These are phyloP conservation scores for Scedosporium apiospermum DNA, from an alignment of 2,329 filamentous ascomycete species.

Conservation along the genomic window DNA sequence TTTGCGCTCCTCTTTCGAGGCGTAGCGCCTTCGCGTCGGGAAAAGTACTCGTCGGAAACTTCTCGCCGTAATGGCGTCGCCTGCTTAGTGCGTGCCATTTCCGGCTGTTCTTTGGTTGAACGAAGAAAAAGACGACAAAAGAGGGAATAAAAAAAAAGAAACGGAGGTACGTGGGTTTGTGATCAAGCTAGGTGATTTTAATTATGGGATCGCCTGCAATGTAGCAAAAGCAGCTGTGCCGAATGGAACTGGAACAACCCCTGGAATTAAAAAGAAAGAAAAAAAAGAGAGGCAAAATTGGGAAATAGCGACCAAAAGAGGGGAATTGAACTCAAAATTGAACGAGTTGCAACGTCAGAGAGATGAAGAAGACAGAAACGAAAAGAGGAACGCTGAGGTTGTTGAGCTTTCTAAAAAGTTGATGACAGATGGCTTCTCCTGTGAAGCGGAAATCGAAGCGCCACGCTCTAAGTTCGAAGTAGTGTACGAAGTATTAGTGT, in stretches of 20 bases:
- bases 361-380: neutral
- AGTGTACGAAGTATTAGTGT: neutral
- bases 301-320: neutral
- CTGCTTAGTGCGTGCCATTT: slow-evolving; percentile 67
- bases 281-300: neutral
- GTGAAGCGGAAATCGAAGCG: neutral
- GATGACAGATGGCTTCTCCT: slow-evolving; percentile 1
- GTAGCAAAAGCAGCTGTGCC: neutral
- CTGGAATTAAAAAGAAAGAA: neutral
- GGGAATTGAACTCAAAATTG: neutral
- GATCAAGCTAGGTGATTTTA: neutral
- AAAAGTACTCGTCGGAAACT: slow-evolving; percentile 57
- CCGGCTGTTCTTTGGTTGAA: neutral
- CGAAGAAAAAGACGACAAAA: neutral
- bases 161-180: neutral
- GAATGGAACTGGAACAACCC: neutral
- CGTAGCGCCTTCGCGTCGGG: slow-evolving; percentile 29
- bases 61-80: slow-evolving; percentile 53
- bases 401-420: neutral
- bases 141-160: neutral
- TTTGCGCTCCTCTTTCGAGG: slow-evolving; percentile 18
- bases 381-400: neutral
- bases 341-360: neutral
- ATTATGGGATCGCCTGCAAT: neutral
- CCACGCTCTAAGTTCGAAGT: neutral